Evolutionary conservation across 2,329 filamentous ascomycete genomes (phyloP).

Genomic region (Xylariaceae sp.): DNA sequence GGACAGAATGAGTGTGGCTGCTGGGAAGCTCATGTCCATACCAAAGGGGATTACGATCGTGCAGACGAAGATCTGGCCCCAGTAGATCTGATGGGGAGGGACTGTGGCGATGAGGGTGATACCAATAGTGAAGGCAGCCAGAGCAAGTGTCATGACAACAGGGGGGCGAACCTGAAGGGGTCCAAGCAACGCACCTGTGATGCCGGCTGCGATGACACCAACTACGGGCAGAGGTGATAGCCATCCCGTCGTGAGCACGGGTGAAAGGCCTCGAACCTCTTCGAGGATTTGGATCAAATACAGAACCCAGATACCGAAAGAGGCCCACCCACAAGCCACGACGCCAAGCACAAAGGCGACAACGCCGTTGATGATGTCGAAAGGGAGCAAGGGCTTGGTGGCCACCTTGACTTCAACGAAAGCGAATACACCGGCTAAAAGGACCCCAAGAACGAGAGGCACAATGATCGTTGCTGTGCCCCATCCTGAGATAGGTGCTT

Average conservation of each 20-base stretch:
- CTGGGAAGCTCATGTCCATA: constrained; percentile 56
- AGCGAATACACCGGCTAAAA: constrained; percentile 48
- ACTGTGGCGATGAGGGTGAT: constrained; percentile 27
- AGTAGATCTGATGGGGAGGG: constrained; percentile 48
- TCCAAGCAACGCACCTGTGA: constrained; percentile 24
- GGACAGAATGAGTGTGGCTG: constrained; percentile 47
- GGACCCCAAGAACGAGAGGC: constrained; percentile 47
- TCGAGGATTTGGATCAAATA: constrained; percentile 40
- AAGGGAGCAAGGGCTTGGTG: constrained; percentile 47
- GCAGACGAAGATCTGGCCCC: constrained; percentile 48
- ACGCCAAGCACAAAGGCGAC: constrained; percentile 47
- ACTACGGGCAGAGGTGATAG: constrained; percentile 29
- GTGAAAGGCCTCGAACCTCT: constrained; percentile 29
- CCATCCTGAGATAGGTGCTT: constrained; percentile 53
- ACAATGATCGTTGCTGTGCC: constrained; percentile 46
- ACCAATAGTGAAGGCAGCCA: constrained; percentile 25
- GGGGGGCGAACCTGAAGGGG: constrained; percentile 20
- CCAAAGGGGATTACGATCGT: constrained; percentile 46
- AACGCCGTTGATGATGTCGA: constrained; percentile 43
- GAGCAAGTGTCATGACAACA: constrained; percentile 25
- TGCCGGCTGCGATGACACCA: constrained; percentile 30
- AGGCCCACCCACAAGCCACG: constrained; percentile 41
- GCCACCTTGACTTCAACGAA: constrained; percentile 43
- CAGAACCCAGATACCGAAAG: constrained; percentile 42
- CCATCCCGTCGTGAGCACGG: constrained; percentile 33